Evolutionary conservation across 352 stramenopile genomes (phyloP).

Genomic region (Globisporangium orthogonon): DNA sequence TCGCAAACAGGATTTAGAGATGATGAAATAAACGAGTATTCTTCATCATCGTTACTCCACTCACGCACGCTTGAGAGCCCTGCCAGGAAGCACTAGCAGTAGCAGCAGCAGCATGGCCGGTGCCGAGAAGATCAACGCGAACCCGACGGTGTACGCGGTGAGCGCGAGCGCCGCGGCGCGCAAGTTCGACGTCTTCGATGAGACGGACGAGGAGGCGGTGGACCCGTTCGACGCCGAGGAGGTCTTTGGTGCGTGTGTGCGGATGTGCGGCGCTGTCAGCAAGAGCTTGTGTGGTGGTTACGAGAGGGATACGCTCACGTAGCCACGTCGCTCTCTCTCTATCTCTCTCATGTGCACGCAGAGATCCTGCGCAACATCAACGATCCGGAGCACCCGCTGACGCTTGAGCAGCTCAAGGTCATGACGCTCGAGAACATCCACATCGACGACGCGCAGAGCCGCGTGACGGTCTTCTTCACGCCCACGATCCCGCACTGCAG

Average conservation of each 20-base stretch:
- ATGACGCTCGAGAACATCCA: slow-evolving; percentile 87
- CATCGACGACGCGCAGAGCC: slow-evolving; percentile 79
- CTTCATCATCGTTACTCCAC: no score
- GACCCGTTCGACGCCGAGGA: slow-evolving; percentile 83
- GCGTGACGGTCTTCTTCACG: slow-evolving; percentile 84
- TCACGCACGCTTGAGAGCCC: no score
- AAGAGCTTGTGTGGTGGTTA: no score
- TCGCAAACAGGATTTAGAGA: no score
- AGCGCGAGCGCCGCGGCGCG: slow-evolving; percentile 33
- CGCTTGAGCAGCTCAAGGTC: slow-evolving; percentile 92
- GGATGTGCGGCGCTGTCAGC: neutral
- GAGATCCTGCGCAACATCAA: slow-evolving; percentile 88
- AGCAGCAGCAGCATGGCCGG: slow-evolving; percentile 30
- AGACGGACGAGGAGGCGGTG: slow-evolving; percentile 49
- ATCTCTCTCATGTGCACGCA: slow-evolving; percentile 10
- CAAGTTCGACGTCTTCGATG: slow-evolving; percentile 61
- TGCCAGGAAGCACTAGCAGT: no score
- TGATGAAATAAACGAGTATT: no score
- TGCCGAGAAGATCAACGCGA: slow-evolving; percentile 86
- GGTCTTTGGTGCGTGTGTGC: slow-evolving; percentile 63
- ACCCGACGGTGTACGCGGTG: slow-evolving; percentile 84
- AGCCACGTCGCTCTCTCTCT: neutral
- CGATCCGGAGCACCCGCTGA: slow-evolving; percentile 91
- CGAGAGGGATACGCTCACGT: no score
- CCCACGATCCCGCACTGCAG: slow-evolving; percentile 97